Evolutionary conservation across 2,329 filamentous ascomycete species (phyloP).

Genomic region (Penicillium sp.): DNA sequence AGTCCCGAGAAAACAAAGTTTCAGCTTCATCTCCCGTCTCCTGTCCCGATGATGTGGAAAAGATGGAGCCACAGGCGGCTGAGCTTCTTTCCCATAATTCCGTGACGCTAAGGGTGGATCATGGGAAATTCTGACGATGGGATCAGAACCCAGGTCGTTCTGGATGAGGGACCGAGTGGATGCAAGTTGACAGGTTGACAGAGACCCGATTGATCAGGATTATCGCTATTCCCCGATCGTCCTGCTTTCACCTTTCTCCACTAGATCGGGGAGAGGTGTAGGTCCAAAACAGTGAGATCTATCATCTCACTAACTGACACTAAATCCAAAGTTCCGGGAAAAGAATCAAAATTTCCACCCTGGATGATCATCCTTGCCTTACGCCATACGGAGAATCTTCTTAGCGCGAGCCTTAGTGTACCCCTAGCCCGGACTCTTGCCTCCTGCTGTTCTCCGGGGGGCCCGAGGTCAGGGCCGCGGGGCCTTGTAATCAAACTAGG

Average conservation of each 20-base stretch:
- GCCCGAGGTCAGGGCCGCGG: slow-evolving; percentile 18
- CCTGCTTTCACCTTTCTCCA: background rate
- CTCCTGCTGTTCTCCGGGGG: slow-evolving; percentile 34
- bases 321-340: slow-evolving; percentile 33
- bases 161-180: no score
- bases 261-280: no score
- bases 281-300: no score
- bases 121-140: background rate
- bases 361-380: slow-evolving; percentile 30
- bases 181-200: no score
- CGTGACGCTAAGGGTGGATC: slow-evolving; percentile 7
- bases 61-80: slow-evolving; percentile 4
- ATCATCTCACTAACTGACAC: slow-evolving; percentile 35
- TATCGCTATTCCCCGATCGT: no score
- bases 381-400: slow-evolving; percentile 19
- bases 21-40: slow-evolving; percentile 12
- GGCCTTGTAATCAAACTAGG: no score
- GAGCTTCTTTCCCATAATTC: slow-evolving; percentile 8
- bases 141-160: no score
- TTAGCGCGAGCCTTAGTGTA: slow-evolving; percentile 25
- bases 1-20: slow-evolving; percentile 8
- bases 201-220: no score
- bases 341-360: slow-evolving; percentile 6
- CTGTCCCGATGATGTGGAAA: slow-evolving; percentile 3
- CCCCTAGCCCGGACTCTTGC: slow-evolving; percentile 1